Conservation (phyloP, 139 green algal genomes). For the Closterium sp. region DNA sequence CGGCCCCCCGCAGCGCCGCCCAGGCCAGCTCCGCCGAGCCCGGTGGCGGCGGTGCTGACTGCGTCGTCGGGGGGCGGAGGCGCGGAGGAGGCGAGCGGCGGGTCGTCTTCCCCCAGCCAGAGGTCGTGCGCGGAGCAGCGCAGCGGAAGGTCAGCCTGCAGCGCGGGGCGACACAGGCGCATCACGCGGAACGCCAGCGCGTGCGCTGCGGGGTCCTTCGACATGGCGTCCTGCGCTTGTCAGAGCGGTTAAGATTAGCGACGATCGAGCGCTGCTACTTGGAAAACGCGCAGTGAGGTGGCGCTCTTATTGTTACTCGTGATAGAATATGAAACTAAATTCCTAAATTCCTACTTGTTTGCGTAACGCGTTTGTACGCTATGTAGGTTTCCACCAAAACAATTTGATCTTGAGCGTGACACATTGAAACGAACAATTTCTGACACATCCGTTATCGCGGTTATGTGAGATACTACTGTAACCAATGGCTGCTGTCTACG, state of each 20-base stretch:
- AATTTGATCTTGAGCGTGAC: no score
- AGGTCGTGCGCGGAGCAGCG: conserved; percentile 47
- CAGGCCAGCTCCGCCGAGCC: neutral
- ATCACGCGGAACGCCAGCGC: conserved; percentile 55
- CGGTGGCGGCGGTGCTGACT: neutral
- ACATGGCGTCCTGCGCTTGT: neutral
- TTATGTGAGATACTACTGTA: no score
- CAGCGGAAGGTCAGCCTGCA: conserved; percentile 47
- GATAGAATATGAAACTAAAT: no score
- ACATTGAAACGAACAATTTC: no score
- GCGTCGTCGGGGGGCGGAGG: neutral
- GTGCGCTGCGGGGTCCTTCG: conserved; percentile 41
- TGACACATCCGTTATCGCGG: no score
- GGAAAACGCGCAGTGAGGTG: neutral
- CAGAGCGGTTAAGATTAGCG: neutral
- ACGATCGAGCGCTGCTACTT: neutral
- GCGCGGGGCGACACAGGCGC: conserved; percentile 51
- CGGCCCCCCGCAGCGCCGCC: neutral
- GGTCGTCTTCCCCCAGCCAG: conserved; percentile 30
- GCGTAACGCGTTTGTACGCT: no score
- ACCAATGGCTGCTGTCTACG: no score
- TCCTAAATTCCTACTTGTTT: no score
- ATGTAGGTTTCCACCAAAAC: no score
- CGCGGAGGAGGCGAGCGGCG: neutral
- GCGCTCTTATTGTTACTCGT: neutral